Evolutionary conservation across 768 basidiomycete genomes (phyloP).

Genomic region (Termitomyces titanicus): DNA sequence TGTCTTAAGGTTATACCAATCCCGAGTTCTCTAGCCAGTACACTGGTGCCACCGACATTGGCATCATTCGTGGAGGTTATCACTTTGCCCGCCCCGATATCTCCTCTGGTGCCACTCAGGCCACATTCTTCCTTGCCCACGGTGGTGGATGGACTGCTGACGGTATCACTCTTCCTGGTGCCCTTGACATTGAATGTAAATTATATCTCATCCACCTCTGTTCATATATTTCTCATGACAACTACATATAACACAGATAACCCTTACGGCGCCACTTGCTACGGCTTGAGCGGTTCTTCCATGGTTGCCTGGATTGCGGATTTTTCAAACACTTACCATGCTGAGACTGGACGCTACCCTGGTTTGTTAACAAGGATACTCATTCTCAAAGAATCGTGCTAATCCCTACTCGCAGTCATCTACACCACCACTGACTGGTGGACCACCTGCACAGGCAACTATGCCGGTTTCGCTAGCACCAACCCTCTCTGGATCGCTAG

Average conservation of each 20-base stretch:
- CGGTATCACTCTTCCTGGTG: slow-evolving; percentile 55
- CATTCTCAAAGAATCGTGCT: not conserved
- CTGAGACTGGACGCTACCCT: slow-evolving; percentile 42
- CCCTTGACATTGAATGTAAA: slow-evolving; percentile 61
- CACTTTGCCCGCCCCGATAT: slow-evolving; percentile 44
- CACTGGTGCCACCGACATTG: slow-evolving; percentile 49
- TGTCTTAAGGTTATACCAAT: slow-evolving; percentile 33
- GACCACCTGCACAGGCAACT: slow-evolving; percentile 62
- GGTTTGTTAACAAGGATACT: slow-evolving; percentile 21
- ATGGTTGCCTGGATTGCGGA: slow-evolving; percentile 66
- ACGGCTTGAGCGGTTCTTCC: slow-evolving; percentile 43
- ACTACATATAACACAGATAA: slow-evolving; percentile 36
- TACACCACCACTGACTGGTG: slow-evolving; percentile 70
- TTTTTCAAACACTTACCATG: slow-evolving; percentile 58
- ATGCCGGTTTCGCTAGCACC: slow-evolving; percentile 40
- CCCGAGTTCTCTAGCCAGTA: slow-evolving; percentile 49
- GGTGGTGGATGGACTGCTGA: slow-evolving; percentile 35
- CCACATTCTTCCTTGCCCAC: slow-evolving; percentile 52
- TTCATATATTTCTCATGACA: not conserved
- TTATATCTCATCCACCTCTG: not conserved
- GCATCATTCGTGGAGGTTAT: slow-evolving; percentile 51
- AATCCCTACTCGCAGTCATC: slow-evolving; percentile 35
- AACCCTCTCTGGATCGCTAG: slow-evolving; percentile 64
- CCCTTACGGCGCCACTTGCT: slow-evolving; percentile 49
- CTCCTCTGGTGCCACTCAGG: slow-evolving; percentile 56